Evolutionary conservation across 768 basidiomycete genomes (phyloP).

Genomic region (Clavaria fumosa): DNA sequence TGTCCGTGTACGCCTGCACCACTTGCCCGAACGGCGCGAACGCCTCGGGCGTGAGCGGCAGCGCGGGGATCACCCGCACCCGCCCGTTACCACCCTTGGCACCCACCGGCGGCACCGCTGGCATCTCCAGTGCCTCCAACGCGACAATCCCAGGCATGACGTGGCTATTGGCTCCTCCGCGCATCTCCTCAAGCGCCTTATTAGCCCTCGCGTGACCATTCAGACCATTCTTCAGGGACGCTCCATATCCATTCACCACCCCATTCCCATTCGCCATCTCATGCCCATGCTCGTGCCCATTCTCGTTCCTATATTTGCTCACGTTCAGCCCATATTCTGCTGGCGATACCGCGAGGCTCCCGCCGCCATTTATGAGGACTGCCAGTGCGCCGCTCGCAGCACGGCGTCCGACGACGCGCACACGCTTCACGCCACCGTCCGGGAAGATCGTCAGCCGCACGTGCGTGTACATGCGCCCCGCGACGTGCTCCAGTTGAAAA

Average conservation of each 20-base stretch:
- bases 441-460: constrained; percentile 82
- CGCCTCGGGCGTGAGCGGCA: constrained; percentile 69
- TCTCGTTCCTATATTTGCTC: neutral
- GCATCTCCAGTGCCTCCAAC: neutral
- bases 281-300: neutral
- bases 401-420: constrained; percentile 65
- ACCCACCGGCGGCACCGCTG: too few relatives aligned
- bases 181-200: too few relatives aligned
- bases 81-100: neutral
- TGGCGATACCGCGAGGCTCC: too few relatives aligned
- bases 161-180: neutral
- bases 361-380: too few relatives aligned
- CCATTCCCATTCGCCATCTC: neutral
- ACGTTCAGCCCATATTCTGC: too few relatives aligned
- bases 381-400: constrained; percentile 10
- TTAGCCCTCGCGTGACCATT: neutral
- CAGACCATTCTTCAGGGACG: neutral
- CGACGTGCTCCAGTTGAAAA: constrained; percentile 64
- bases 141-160: neutral
- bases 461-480: constrained; percentile 54
- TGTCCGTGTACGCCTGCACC: constrained; percentile 70
- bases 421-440: constrained; percentile 88
- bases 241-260: too few relatives aligned
- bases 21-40: constrained; percentile 86
- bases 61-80: constrained; percentile 28